Evolutionary conservation across 1,284 basidiomycete genomes (phyloP).

Genomic region (Ustilago bromivora): DNA sequence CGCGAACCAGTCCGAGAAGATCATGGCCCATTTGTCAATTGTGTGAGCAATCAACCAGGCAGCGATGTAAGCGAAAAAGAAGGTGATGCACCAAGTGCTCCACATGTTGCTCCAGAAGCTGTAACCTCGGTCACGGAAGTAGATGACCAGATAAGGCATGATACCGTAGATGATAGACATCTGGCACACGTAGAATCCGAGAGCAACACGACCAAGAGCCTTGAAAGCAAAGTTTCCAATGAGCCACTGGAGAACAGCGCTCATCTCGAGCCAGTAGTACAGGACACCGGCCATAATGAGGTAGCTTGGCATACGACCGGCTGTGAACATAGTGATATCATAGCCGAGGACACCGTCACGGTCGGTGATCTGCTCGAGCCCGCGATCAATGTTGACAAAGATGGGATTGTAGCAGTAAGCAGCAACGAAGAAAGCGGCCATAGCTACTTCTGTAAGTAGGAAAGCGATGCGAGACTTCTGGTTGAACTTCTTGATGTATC

Average conservation of each 20-base stretch:
- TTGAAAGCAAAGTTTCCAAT: slow-evolving; percentile 69
- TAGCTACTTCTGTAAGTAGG: slow-evolving; percentile 65
- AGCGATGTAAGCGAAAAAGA: slow-evolving; percentile 70
- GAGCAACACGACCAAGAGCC: slow-evolving; percentile 71
- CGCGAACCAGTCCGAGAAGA: slow-evolving; percentile 32
- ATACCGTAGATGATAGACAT: slow-evolving; percentile 71
- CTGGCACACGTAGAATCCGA: slow-evolving; percentile 71
- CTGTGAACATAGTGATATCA: slow-evolving; percentile 44
- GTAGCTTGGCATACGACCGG: slow-evolving; percentile 47
- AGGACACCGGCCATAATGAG: slow-evolving; percentile 54
- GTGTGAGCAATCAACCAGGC: slow-evolving; percentile 61
- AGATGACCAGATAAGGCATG: slow-evolving; percentile 70
- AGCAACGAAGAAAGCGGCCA: slow-evolving; percentile 67
- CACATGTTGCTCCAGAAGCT: slow-evolving; percentile 70
- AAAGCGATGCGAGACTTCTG: slow-evolving; percentile 69
- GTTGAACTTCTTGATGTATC: slow-evolving; percentile 70
- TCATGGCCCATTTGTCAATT: slow-evolving; percentile 44
- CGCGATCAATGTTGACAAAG: slow-evolving; percentile 63
- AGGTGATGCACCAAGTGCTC: slow-evolving; percentile 69
- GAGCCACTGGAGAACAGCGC: slow-evolving; percentile 71
- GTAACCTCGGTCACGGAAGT: slow-evolving; percentile 65
- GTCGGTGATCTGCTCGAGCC: slow-evolving; percentile 66
- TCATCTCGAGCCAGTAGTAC: slow-evolving; percentile 70
- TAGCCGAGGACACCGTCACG: slow-evolving; percentile 69
- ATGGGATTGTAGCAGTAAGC: slow-evolving; percentile 69